These are phyloP conservation scores for Wakefieldia striispora DNA, from an alignment of 768 basidiomycete genomes.

Conservation along the genomic window DNA sequence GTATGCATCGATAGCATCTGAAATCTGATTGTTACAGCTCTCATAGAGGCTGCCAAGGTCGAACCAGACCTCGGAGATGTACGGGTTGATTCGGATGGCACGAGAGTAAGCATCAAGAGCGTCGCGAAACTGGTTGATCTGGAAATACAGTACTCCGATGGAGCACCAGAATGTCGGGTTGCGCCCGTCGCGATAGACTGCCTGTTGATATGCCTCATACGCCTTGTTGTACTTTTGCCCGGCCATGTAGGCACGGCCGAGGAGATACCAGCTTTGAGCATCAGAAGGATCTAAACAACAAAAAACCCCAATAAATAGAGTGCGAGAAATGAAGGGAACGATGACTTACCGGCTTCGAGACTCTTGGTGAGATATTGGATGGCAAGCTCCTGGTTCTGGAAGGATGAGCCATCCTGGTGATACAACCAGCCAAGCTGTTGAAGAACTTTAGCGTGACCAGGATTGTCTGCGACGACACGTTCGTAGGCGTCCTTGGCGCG, in stretches of 20 bases:
- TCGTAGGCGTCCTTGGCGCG: slow-evolving; percentile 95
- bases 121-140: slow-evolving; percentile 99
- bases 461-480: slow-evolving; percentile 89
- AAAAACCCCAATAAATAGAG: slow-evolving; percentile 1
- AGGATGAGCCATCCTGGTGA: slow-evolving; percentile 91
- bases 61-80: slow-evolving; percentile 81
- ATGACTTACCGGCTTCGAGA: slow-evolving; percentile 81
- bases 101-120: slow-evolving; percentile 98
- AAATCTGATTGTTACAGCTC: slow-evolving; percentile 98
- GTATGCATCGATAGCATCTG: slow-evolving; percentile 98
- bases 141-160: slow-evolving; percentile 98
- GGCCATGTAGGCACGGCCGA: slow-evolving; percentile 98
- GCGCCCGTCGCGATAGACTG: slow-evolving; percentile 96
- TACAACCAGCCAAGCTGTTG: slow-evolving; percentile 98
- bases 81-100: slow-evolving; percentile 97
- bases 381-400: slow-evolving; percentile 94
- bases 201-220: slow-evolving; percentile 99
- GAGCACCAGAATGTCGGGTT: slow-evolving; percentile 99
- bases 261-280: slow-evolving; percentile 98
- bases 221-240: slow-evolving; percentile 99
- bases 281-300: slow-evolving; percentile 87
- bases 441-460: slow-evolving; percentile 92
- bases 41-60: slow-evolving; percentile 97
- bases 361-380: slow-evolving; percentile 93
- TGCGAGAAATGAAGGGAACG: background rate